A percentile compares a stretch with the other conserved stretches of the same genome.
Evolutionary conservation across 345 rosid genomes (phyloP).

Genomic region (Diplotaxis tenuifolia): DNA sequence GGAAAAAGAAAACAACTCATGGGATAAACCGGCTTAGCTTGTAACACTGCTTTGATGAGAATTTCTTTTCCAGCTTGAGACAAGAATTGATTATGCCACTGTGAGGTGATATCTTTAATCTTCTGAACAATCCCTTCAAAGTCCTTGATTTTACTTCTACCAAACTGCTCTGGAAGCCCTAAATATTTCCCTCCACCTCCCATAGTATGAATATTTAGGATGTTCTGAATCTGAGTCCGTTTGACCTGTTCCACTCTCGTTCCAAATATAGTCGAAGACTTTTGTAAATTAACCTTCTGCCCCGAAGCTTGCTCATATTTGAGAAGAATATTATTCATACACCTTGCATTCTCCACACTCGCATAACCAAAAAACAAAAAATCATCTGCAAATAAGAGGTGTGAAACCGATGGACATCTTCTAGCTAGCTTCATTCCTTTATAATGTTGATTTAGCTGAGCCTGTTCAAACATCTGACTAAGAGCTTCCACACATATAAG

Average conservation of each 20-base stretch:
- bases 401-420: neutral
- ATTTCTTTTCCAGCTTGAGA: neutral
- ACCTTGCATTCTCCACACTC: neutral
- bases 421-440: neutral
- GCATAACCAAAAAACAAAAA: neutral
- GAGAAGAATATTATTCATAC: neutral
- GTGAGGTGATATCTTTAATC: neutral
- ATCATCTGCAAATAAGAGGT: neutral
- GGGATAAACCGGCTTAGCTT: neutral
- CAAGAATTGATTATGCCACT: neutral
- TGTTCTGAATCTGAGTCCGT: neutral
- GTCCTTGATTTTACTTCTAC: neutral
- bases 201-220: neutral
- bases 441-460: neutral
- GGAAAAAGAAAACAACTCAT: neutral
- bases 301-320: neutral
- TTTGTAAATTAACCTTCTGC: neutral
- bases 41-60: neutral
- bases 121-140: neutral
- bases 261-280: neutral
- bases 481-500: neutral
- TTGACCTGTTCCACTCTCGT: neutral
- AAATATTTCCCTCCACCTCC: neutral
- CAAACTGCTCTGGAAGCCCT: neutral
- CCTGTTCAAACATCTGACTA: neutral